Evolutionary conservation across 768 basidiomycete species (phyloP), one percentile per base, ranked within the genome.

Genomic region (Boletus huronensis): DNA sequence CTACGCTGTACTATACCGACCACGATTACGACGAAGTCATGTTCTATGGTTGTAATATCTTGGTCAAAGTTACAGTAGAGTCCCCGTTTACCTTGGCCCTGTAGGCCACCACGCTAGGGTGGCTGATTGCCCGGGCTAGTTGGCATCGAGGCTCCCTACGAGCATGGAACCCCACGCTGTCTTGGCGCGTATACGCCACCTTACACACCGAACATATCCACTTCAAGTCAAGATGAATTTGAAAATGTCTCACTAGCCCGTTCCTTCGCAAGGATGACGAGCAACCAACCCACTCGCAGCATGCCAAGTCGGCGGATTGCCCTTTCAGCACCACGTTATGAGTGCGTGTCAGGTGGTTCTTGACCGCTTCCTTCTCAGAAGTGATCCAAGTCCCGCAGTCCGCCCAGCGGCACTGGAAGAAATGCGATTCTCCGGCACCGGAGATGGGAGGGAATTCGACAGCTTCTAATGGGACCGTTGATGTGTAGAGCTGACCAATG

Each of bases 171-270:
- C 6, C 7, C 23, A 68, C 53, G 21, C 52, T 66, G 40, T 68
- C 66, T 0, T 8, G 28, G 16, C 66, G 66, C 21, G 58, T 39
- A 38, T 55, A 64, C 23, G 10, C 1, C 7, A 2, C 25, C 10
- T 25, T 10, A 39, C 66, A 67, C 40, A 50, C 42, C 8, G 64
- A 66, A 10, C 66, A 67, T 6, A 39, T 6, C 64, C 61, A 67
- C 23, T 26, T 50, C 41, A 61, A 29, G 2, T 19, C 35, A 10
- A 67, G 21, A 23, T 67, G 66, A 2, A 39, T 59, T 0, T 21
- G 49, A 10, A 68, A 14, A 25, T 67, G 66, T 3, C 66, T 38
- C 14, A 54, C 56, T 14, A 67, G 23, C 19, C 57, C 59, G 16
- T 11, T 28, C 34, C 19, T 41, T 10, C 58, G 55, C 23, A 35